Conservation (phyloP, 2,329 filamentous ascomycete species). For the Cladosporium sp. region DNA sequence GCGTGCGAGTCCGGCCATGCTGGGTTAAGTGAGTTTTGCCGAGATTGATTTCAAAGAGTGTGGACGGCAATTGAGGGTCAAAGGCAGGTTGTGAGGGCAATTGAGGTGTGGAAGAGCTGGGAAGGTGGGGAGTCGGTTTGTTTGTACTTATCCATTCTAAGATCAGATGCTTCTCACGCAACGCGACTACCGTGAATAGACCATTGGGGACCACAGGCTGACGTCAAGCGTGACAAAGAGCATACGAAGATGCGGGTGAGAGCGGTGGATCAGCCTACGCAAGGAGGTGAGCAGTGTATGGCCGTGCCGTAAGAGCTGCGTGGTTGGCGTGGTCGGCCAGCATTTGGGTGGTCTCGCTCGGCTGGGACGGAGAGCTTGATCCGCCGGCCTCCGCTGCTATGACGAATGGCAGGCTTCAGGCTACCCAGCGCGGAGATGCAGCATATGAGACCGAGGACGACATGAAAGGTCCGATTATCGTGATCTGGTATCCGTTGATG, state of each 20-base stretch:
- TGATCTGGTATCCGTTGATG: no score
- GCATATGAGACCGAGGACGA: neutral
- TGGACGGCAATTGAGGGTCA: neutral
- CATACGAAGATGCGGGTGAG: neutral
- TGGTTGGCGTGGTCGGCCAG: no score
- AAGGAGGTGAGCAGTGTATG: neutral
- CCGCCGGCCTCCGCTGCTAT: neutral
- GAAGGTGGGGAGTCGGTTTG: neutral
- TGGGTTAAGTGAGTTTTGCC: conserved; percentile 6
- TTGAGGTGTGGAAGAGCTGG: neutral
- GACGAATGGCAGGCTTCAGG: neutral
- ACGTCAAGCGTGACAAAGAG: conserved; percentile 7
- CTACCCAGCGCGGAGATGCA: no score
- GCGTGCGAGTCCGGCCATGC: conserved; percentile 45
- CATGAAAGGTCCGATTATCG: no score
- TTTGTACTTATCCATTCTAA: neutral
- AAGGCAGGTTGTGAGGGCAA: no score
- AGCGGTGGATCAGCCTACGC: neutral
- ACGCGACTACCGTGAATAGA: neutral
- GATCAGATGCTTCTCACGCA: no score
- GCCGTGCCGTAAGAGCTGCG: no score
- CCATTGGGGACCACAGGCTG: neutral
- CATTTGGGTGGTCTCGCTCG: neutral
- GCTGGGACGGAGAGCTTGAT: neutral
- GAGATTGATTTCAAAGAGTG: neutral